A percentile compares a stretch with the other conserved stretches of the same genome.
These are phyloP conservation scores for Neofusicoccum sp. DNA, from an alignment of 2,329 filamentous ascomycete species.

Conservation along the genomic window DNA sequence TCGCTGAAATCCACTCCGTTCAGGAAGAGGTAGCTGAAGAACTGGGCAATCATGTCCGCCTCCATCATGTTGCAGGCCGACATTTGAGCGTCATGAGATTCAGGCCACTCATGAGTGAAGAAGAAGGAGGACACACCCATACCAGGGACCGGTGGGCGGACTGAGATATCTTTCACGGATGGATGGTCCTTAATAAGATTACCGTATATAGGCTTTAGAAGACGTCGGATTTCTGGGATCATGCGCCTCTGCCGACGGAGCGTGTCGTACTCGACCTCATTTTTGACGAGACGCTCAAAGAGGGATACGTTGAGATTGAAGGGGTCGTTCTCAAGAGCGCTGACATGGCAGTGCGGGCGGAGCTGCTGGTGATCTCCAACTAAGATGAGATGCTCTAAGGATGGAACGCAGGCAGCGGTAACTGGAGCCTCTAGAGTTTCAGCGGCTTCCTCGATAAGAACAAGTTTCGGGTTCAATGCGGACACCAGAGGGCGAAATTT, in stretches of 20 bases:
- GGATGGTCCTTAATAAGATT: conserved; percentile 60
- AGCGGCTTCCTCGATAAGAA: conserved; percentile 80
- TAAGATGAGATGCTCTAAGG: conserved; percentile 65
- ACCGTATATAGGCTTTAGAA: conserved; percentile 65
- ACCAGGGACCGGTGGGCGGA: conserved; percentile 59
- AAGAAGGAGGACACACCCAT: conserved; percentile 65
- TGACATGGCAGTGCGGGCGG: conserved; percentile 67
- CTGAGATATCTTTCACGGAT: conserved; percentile 49
- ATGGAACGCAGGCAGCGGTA: conserved; percentile 61
- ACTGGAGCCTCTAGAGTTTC: conserved; percentile 71
- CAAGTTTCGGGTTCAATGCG: conserved; percentile 65
- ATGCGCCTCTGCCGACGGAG: conserved; percentile 72
- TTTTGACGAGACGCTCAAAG: conserved; percentile 76
- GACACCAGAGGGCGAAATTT: conserved; percentile 76
- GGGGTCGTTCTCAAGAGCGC: conserved; percentile 60
- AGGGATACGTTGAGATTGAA: conserved; percentile 73
- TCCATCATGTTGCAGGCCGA: conserved; percentile 73
- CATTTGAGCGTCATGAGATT: conserved; percentile 63
- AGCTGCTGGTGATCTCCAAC: conserved; percentile 84
- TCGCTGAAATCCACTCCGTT: conserved; percentile 63
- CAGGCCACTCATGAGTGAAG: conserved; percentile 66
- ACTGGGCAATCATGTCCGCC: conserved; percentile 73
- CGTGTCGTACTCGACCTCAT: conserved; percentile 64
- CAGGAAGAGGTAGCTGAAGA: conserved; percentile 70
- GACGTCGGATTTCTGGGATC: conserved; percentile 66